phyloP scores from a whole-genome alignment of 2,329 filamentous ascomycete species.

The Anthostomella pinea region DNA sequence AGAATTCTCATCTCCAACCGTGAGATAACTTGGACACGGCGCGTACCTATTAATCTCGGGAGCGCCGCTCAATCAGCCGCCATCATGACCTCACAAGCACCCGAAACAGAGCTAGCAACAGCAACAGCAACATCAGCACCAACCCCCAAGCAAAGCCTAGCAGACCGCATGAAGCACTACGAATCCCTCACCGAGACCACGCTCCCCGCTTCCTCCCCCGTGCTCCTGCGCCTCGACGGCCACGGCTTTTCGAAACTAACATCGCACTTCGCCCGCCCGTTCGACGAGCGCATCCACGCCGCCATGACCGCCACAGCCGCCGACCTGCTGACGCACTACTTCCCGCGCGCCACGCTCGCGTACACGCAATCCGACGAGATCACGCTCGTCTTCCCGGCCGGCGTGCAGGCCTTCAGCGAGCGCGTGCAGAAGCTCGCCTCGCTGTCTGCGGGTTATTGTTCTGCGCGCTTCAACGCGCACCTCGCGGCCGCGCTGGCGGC shows the following conservation, averaged over 20 bases:
- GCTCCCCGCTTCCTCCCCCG: constrained; percentile 8
- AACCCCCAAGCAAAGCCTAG: constrained; percentile 1
- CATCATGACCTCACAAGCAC: background rate
- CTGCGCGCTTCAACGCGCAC: constrained; percentile 13
- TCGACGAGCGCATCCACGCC: constrained; percentile 12
- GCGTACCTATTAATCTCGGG: no score
- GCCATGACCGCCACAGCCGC: constrained; percentile 10
- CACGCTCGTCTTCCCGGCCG: constrained; percentile 10
- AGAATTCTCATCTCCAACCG: no score
- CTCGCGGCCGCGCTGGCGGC: background rate
- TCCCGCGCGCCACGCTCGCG: constrained; percentile 11
- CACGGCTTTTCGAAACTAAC: constrained; percentile 11
- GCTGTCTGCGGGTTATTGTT: constrained; percentile 11
- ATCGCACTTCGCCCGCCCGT: constrained; percentile 4
- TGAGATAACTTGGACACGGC: no score
- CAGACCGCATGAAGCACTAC: constrained; percentile 14
- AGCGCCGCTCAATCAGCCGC: no score
- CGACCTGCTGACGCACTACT: constrained; percentile 9
- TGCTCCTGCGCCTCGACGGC: constrained; percentile 11
- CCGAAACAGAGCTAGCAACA: no score
- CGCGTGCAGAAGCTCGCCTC: constrained; percentile 12
- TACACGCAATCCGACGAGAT: constrained; percentile 16
- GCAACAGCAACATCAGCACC: background rate
- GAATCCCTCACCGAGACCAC: constrained; percentile 7
- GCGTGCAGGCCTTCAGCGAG: constrained; percentile 3